These are phyloP conservation scores for Nitzschia sp. DNA, from an alignment of 108 stramenopile species.

Conservation along the genomic window DNA sequence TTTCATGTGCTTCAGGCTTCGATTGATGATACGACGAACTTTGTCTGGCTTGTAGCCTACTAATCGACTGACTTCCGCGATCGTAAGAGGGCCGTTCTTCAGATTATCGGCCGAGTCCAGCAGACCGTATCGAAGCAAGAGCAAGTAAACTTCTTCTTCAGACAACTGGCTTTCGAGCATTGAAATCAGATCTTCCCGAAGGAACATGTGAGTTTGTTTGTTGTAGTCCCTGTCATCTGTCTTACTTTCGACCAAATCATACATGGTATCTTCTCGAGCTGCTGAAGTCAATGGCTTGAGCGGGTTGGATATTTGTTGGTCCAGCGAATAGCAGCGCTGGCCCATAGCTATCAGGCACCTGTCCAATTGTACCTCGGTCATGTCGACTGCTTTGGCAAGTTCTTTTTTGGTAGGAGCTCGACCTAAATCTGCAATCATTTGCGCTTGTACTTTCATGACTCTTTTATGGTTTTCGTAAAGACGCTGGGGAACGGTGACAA, in stretches of 20 bases:
- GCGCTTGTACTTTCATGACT: slow-evolving; percentile 36
- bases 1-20: slow-evolving; percentile 61
- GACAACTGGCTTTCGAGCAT: slow-evolving; percentile 55
- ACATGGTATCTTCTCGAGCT: slow-evolving; percentile 48
- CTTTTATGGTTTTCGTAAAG: slow-evolving; percentile 83
- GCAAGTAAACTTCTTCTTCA: slow-evolving; percentile 58
- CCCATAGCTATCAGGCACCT: slow-evolving; percentile 70
- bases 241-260: slow-evolving; percentile 52
- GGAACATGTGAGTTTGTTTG: slow-evolving; percentile 42
- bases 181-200: slow-evolving; percentile 70
- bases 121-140: slow-evolving; percentile 72
- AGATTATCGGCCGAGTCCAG: slow-evolving; percentile 47
- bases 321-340: slow-evolving; percentile 68
- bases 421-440: slow-evolving; percentile 47
- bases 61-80: slow-evolving; percentile 71
- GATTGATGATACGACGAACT: slow-evolving; percentile 72
- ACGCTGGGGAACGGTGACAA: slow-evolving; percentile 72
- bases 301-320: slow-evolving; percentile 53
- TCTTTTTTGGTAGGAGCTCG: slow-evolving; percentile 61
- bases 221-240: slow-evolving; percentile 54
- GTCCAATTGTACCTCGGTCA: slow-evolving; percentile 65
- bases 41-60: slow-evolving; percentile 81
- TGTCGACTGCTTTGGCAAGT: slow-evolving; percentile 55
- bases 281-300: slow-evolving; percentile 43
- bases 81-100: slow-evolving; percentile 60